Evolutionary conservation across 768 basidiomycete genomes (phyloP).

Genomic region (Trametes villosa): DNA sequence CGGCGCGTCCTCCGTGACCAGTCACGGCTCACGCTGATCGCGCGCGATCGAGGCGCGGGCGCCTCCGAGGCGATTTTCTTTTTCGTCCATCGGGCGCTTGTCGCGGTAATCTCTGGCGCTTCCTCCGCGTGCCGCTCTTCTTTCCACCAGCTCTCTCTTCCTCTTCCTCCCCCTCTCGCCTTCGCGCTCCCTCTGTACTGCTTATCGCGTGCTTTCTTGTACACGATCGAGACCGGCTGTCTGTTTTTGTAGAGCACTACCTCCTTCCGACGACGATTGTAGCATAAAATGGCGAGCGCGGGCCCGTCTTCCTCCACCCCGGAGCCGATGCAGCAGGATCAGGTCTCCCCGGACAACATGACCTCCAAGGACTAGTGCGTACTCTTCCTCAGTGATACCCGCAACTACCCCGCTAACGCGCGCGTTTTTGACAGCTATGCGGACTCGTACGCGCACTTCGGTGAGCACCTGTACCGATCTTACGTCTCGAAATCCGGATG

Average conservation of each 20-base stretch:
- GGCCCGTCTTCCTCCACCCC: constrained; percentile 33
- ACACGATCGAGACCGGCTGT: background rate
- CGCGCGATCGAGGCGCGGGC: constrained; percentile 15
- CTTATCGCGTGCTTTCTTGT: constrained; percentile 2
- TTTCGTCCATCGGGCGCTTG: constrained; percentile 7
- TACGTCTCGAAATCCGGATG: background rate
- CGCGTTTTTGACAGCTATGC: constrained; percentile 67
- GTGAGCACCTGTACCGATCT: constrained; percentile 42
- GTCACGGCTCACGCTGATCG: constrained; percentile 4
- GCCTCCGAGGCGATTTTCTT: constrained; percentile 11
- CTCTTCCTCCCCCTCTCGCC: background rate
- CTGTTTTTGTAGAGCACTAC: background rate
- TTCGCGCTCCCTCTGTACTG: constrained; percentile 4
- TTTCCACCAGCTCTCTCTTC: background rate
- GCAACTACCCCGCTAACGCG: constrained; percentile 23
- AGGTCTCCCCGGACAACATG: constrained; percentile 43
- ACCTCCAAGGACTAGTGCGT: constrained; percentile 89
- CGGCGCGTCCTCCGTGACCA: background rate
- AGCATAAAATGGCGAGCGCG: constrained; percentile 32
- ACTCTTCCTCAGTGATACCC: constrained; percentile 3
- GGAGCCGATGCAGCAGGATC: constrained; percentile 31
- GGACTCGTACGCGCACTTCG: constrained; percentile 95
- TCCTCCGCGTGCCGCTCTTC: background rate
- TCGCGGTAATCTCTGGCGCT: constrained; percentile 8
- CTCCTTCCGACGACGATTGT: background rate